Percentiles rank a stretch among this genome's conserved stretches.
Conservation (phyloP, 805 yeast species). For the Wickerhamomyces queroliae region DNA sequence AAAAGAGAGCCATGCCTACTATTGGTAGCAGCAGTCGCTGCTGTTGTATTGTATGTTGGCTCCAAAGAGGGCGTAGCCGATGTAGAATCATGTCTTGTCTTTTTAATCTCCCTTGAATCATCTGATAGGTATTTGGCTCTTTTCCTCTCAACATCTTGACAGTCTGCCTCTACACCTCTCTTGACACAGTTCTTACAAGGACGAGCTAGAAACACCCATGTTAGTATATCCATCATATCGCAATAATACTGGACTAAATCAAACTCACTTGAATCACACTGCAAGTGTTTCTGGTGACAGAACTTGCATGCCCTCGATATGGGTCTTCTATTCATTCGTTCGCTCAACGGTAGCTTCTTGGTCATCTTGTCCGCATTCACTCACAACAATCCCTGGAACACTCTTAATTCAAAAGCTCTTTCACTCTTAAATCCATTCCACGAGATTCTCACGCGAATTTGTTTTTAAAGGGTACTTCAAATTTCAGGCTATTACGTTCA, state of each 20-base stretch:
- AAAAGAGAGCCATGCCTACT: too few relatives aligned
- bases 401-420: too few relatives aligned
- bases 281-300: slow-evolving; percentile 70
- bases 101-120: neutral
- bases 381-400: too few relatives aligned
- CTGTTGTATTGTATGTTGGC: neutral
- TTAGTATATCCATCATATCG: too few relatives aligned
- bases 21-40: neutral
- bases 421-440: neutral
- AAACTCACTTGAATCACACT: slow-evolving; percentile 46
- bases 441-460: too few relatives aligned
- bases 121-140: slow-evolving; percentile 28
- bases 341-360: slow-evolving; percentile 46
- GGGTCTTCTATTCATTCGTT: slow-evolving; percentile 53
- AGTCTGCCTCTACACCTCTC: slow-evolving; percentile 47
- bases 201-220: slow-evolving; percentile 27
- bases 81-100: too few relatives aligned
- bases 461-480: too few relatives aligned
- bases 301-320: slow-evolving; percentile 65
- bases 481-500: too few relatives aligned
- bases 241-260: too few relatives aligned
- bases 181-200: slow-evolving; percentile 72
- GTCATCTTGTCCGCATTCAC: slow-evolving; percentile 47
- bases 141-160: slow-evolving; percentile 56
- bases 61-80: neutral